Percentiles rank a stretch among this genome's conserved stretches.
These are phyloP conservation scores for Pseudocercospora eumusae DNA, from an alignment of 2,329 filamentous ascomycete species.

Conservation along the genomic window DNA sequence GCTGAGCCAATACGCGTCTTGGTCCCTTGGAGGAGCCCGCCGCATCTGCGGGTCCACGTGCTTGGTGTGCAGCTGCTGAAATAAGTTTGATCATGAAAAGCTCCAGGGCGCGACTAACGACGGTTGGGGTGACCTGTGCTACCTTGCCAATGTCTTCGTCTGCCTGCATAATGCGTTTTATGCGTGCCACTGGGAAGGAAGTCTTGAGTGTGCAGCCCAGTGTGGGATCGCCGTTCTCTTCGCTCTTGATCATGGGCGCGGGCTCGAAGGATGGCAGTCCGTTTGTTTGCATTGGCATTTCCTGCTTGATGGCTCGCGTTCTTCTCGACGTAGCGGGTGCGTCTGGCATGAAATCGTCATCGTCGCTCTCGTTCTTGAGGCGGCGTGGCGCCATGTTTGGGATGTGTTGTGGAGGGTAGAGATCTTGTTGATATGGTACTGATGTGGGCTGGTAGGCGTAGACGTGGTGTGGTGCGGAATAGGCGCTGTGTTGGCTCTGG, in stretches of 20 bases:
- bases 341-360: constrained; percentile 39
- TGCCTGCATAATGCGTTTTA: constrained; percentile 99
- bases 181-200: constrained; percentile 94
- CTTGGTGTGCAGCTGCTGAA: constrained; percentile 81
- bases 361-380: constrained; percentile 28
- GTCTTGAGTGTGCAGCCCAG: constrained; percentile 75
- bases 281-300: constrained; percentile 18
- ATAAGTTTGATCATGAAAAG: constrained; percentile 97
- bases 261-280: constrained; percentile 16
- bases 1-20: constrained; percentile 84
- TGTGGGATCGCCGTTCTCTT: constrained; percentile 36
- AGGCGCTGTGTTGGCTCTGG: constrained; percentile 20
- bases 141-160: constrained; percentile 99
- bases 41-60: constrained; percentile 49
- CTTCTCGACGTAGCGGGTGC: constrained; percentile 27
- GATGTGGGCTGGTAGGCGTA: constrained; percentile 30
- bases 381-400: constrained; percentile 30
- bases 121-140: constrained; percentile 93
- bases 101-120: constrained; percentile 83
- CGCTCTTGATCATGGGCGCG: constrained; percentile 24
- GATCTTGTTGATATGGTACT: constrained; percentile 28
- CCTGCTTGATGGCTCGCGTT: constrained; percentile 27
- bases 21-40: constrained; percentile 49
- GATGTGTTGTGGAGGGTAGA: constrained; percentile 21
- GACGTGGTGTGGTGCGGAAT: constrained; percentile 15